Evolutionary conservation across 2,329 filamentous ascomycete species (phyloP), one percentile per base, ranked within the genome.

Genomic region (Scytalidium lignicola): DNA sequence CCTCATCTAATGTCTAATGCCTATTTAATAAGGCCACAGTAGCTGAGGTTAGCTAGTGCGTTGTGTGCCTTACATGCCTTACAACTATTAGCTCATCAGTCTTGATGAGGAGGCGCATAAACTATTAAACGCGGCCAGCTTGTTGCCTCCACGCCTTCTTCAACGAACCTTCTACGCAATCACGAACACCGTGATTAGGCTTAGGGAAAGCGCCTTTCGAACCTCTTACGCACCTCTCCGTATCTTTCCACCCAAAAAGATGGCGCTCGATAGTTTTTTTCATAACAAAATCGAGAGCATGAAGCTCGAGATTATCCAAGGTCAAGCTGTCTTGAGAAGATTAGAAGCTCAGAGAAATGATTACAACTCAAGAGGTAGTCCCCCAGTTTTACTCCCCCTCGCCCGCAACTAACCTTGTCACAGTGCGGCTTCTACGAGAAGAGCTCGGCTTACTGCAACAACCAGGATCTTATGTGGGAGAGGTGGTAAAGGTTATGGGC

Each of bases 271-370:
- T 73, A 95, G 88, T 73, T 99, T 96, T 77, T 99, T 95, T 73
- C 89, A 93, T 75, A 97, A 97, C 80, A 99, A 99, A 80, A 97
- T 97, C 74, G 93, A 99, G 88, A 85, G 88, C 70, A 96, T 97
- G 88, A 97, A 97, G 86, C 90, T 99, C 70, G 92, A 99, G 82
- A 99, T 99, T 69, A 92, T 99, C 70, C 92, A 97, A 74, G 92
- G 93, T 49, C 93, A 99, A 75, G 92, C 93, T 49, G 90, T 96
- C 51, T 79, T 99, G 55, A 87, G 93, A 61, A 85, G 93, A 67
- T 82, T 99, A 62, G 93, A 99, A 78, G 93, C 93, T 61, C 95
- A 99, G 73, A 85, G 93, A 60, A 99, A 99, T 67, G 93, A 99
- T 74, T 97, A 97, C 80, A 99, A 99, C 77, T 97, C 93, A 52